Conservation (phyloP, 768 basidiomycete species). For the Lanmaoa pseudosensibilis region DNA sequence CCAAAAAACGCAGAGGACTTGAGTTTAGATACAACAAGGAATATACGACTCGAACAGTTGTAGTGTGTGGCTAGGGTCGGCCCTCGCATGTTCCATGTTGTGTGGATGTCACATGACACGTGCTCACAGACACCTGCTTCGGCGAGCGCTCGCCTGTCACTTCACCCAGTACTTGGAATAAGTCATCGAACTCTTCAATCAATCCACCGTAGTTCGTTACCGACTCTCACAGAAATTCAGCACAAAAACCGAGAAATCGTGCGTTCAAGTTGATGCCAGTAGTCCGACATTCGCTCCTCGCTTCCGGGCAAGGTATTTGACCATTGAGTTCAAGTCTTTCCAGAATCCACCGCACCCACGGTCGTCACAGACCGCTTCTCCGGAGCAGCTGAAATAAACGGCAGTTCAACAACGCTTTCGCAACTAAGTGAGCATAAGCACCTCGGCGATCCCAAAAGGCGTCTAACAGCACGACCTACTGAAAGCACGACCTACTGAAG, state of each 20-base stretch:
- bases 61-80: not conserved
- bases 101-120: constrained; percentile 15
- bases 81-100: not conserved
- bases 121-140: not conserved
- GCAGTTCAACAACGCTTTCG: not conserved
- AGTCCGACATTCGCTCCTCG: not conserved
- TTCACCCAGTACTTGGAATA: not conserved
- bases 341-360: not conserved
- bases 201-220: not conserved
- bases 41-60: not conserved
- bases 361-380: not conserved
- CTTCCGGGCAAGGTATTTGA: not conserved
- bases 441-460: not conserved
- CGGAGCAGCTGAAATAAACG: not conserved
- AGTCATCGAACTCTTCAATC: not conserved
- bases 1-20: not conserved
- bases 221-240: not conserved
- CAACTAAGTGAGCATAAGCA: not conserved
- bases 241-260: not conserved
- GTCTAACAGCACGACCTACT: not conserved
- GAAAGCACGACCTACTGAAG: not conserved
- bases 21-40: not conserved
- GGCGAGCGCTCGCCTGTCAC: too few relatives aligned
- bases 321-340: not conserved
- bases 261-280: not conserved